Base-by-base conservation (phyloP, 2,329 filamentous ascomycete species). In the Coniochaeta sp. region DNA sequence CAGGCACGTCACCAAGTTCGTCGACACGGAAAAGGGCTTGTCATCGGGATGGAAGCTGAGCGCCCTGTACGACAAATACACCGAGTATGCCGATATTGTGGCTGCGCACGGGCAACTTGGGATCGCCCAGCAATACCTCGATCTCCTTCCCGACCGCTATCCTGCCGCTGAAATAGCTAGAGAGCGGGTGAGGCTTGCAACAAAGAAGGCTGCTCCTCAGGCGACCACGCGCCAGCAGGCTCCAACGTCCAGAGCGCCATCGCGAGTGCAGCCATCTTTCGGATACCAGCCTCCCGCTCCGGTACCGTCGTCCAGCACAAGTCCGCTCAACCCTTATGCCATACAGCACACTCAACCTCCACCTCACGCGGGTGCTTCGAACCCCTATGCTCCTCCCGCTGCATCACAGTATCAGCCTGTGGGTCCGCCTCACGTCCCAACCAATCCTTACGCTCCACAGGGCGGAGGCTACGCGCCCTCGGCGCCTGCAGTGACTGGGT, bases 31-130 rank as follows among this genome's bases (percentile, higher is more conserved):
- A 70, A 84, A 85, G 64, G 76, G 77, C 55, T 84, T 90, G 66
- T 80, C 84, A 10, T 87, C 87, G 1, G 90, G 88, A 67, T 99
- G 93, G 93, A 97, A 96, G 77, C 85, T 99, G 62, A 83, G 87
- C 40, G 81, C 88, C 2, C 79, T 99, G 58, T 99, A 99, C 74
- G 88, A 92, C 72, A 96, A 96, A 76, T 99, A 99, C 71, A 88
- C 90, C 30, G 95, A 99, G 76, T 99, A 98, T 72, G 93, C 95
- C 16, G 93, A 99, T 71, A 93, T 99, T 65, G 86, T 96, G 60
- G 92, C 95, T 55, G 87, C 91, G 7, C 91, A 97, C 70, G 95
- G 96, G 14, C 90, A 96, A 68, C 79, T 99, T 59, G 81, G 86
- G 34, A 85, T 92, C 66, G 96, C 95, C 5, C 89, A 96, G 75